These are phyloP conservation scores for Cicer pinnatifidum DNA, from an alignment of 306 rosid species.

Conservation along the genomic window DNA sequence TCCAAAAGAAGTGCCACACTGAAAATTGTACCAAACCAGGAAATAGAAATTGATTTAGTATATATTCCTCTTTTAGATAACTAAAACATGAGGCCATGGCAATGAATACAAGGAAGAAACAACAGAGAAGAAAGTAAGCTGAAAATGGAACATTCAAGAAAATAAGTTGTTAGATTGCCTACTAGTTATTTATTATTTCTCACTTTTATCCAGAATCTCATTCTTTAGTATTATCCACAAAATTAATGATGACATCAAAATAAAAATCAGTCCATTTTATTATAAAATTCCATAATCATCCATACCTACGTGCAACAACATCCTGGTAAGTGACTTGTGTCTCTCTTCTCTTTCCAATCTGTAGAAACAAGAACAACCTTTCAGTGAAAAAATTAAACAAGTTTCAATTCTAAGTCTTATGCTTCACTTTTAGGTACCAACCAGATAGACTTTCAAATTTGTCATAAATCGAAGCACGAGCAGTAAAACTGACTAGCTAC, in stretches of 20 bases:
- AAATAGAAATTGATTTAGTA: neutral
- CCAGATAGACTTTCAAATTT: conserved; percentile 19
- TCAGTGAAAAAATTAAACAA: conserved; percentile 36
- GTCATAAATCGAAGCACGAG: conserved; percentile 31
- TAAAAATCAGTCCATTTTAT: too few relatives aligned
- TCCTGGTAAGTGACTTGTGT: conserved; percentile 13
- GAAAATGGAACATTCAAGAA: neutral
- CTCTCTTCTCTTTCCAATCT: conserved; percentile 38
- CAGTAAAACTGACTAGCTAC: conserved; percentile 34
- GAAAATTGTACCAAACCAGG: neutral
- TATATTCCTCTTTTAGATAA: neutral
- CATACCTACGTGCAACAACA: conserved; percentile 39
- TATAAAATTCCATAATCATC: too few relatives aligned
- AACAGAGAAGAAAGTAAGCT: neutral
- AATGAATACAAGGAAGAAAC: neutral
- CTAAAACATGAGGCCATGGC: neutral
- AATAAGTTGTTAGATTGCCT: neutral
- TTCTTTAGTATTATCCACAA: too few relatives aligned
- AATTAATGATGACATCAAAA: too few relatives aligned
- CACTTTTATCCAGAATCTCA: too few relatives aligned
- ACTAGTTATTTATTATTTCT: too few relatives aligned
- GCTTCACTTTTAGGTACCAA: conserved; percentile 38
- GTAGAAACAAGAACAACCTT: conserved; percentile 37
- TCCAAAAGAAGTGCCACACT: neutral
- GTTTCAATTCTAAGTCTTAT: conserved; percentile 23